phyloP scores from a whole-genome alignment of 805 yeast species.

The Sugiyamaella valdiviana region DNA sequence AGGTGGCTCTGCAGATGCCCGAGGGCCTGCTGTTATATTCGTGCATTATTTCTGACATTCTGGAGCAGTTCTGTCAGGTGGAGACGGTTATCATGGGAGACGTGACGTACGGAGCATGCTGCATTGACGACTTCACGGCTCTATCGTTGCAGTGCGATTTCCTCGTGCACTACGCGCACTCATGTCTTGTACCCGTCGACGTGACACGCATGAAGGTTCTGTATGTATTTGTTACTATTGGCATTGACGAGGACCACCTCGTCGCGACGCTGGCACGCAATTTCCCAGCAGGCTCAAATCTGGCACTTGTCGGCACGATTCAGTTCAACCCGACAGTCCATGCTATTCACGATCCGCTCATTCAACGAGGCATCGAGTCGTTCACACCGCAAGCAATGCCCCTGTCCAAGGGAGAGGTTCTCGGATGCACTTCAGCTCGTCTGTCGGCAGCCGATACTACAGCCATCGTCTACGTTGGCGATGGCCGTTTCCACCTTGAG shows the following conservation, averaged over 20 bases:
- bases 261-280: slow-evolving; percentile 69
- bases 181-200: slow-evolving; percentile 93
- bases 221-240: slow-evolving; percentile 92
- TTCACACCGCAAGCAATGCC: slow-evolving; percentile 91
- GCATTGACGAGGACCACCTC: slow-evolving; percentile 77
- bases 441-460: slow-evolving; percentile 45
- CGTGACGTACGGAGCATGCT: slow-evolving; percentile 97
- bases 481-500: slow-evolving; percentile 93
- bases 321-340: slow-evolving; percentile 96
- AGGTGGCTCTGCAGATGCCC: slow-evolving; percentile 96
- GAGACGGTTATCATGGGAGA: slow-evolving; percentile 97
- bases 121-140: slow-evolving; percentile 95
- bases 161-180: slow-evolving; percentile 94
- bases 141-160: slow-evolving; percentile 88
- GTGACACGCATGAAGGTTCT: slow-evolving; percentile 83
- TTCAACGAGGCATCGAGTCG: slow-evolving; percentile 45
- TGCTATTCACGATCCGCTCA: slow-evolving; percentile 55
- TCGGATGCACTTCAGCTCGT: slow-evolving; percentile 92
- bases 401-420: slow-evolving; percentile 87
- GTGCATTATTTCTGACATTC: slow-evolving; percentile 79
- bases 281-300: slow-evolving; percentile 52
- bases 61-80: slow-evolving; percentile 81
- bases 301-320: slow-evolving; percentile 91
- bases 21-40: slow-evolving; percentile 90
- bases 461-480: slow-evolving; percentile 90